Percentiles rank a stretch among this genome's conserved stretches.
These are phyloP conservation scores for Magnaporthiopsis rhizophila DNA, from an alignment of 2,329 filamentous ascomycete genomes.

Conservation along the genomic window DNA sequence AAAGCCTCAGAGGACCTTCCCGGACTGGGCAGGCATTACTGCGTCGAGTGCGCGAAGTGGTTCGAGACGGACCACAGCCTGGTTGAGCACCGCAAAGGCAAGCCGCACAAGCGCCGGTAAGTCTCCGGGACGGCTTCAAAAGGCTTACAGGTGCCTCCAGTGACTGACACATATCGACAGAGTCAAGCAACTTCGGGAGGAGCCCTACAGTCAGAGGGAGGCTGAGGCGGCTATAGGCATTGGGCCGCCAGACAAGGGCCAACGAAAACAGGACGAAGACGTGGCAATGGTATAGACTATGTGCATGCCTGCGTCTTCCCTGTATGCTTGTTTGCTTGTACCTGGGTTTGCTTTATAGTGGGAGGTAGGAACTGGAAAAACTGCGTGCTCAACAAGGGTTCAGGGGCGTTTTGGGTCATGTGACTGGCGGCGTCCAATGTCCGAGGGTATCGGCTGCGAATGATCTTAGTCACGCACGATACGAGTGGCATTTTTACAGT, in stretches of 20 bases:
- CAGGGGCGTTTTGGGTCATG: neutral
- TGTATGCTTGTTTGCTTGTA: neutral
- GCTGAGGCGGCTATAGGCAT: constrained; percentile 70
- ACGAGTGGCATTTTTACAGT: neutral
- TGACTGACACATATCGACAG: constrained; percentile 34
- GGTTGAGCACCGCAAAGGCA: constrained; percentile 69
- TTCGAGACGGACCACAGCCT: constrained; percentile 81
- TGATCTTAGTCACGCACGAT: neutral
- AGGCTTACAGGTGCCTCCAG: neutral
- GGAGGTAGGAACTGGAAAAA: neutral
- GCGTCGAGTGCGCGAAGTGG: constrained; percentile 90
- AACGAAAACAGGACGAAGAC: neutral
- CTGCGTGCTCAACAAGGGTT: neutral
- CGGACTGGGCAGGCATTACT: constrained; percentile 78
- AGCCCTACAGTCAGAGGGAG: constrained; percentile 78
- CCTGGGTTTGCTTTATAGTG: neutral
- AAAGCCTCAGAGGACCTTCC: constrained; percentile 84
- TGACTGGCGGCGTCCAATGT: neutral
- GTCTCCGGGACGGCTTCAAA: constrained; percentile 10
- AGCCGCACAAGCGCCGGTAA: constrained; percentile 87
- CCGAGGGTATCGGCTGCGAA: no score
- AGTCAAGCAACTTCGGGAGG: constrained; percentile 72
- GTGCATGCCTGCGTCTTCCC: neutral
- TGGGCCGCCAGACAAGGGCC: constrained; percentile 5
- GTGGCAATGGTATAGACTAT: constrained; percentile 14